Evolutionary conservation across 148 eudicot genomes (phyloP), one percentile per base, ranked within the genome.

Genomic region (Fagopyrum tataricum): DNA sequence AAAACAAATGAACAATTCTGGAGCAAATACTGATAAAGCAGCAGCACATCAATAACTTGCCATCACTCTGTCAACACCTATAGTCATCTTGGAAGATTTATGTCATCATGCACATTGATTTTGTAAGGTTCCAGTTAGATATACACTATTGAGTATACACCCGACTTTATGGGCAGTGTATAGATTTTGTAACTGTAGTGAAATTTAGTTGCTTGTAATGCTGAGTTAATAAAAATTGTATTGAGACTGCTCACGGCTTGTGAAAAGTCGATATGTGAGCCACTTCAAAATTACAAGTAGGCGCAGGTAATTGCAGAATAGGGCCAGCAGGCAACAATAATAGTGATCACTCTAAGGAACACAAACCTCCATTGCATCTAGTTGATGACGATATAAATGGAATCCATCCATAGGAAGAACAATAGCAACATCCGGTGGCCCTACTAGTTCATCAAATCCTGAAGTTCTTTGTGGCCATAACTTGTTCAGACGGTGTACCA

Each of bases 351-450:
- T 43, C 56, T 18, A 67, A 43, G 66, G 20, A 70, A 49, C 64
- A 72, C 78, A 75, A 76, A 96, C 99, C 91, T 96, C 89, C 99
- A 92, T 96, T 62, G 86, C 80, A 80, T 96, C 97, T 71, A 96
- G 85, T 74, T 96, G 92, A 81, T 80, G 89, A 70, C 96, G 96
- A 81, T 96, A 96, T 12, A 96, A 96, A 84, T 96, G 99, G 78
- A 96, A 96, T 20, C 99, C 99, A 81, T 96, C 99, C 99, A 96
- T 96, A 17, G 99, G 96, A 56, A 96, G 89, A 76, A 88, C 94
- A 42, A 70, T 82, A 47, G 99, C 96, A 74, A 96, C 86, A 61
- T 88, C 86, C 12, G 90, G 87, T 46, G 96, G 84, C 24, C 81
- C 85, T 64, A 87, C 85, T 76, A 78, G 86, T 75, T 89, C 87